A percentile compares a stretch with the other conserved stretches of the same genome.
These are phyloP conservation scores for Pseudocercospora crystallina DNA, from an alignment of 2,329 filamentous ascomycete species.

Conservation along the genomic window DNA sequence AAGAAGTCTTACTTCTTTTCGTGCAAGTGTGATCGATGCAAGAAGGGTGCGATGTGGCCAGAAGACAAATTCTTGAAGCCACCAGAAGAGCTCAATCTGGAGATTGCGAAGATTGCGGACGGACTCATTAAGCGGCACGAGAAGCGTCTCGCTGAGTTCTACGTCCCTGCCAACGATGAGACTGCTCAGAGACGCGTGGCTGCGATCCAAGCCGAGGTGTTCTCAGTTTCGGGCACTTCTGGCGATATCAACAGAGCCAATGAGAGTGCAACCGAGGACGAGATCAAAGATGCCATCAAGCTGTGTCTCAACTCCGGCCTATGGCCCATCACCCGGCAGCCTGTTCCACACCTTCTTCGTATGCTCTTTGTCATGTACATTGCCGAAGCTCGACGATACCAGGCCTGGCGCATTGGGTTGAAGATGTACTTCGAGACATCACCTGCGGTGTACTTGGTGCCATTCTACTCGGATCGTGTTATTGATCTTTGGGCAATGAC, in stretches of 20 bases:
- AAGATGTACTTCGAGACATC: slow-evolving; percentile 54
- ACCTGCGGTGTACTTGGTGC: slow-evolving; percentile 44
- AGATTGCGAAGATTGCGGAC: slow-evolving; percentile 23
- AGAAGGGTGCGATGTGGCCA: slow-evolving; percentile 33
- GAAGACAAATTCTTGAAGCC: slow-evolving; percentile 45
- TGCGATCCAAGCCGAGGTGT: slow-evolving; percentile 29
- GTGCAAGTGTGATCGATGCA: slow-evolving; percentile 57
- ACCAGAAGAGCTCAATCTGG: slow-evolving; percentile 29
- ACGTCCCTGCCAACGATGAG: slow-evolving; percentile 16
- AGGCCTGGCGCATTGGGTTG: slow-evolving; percentile 52
- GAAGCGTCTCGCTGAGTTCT: slow-evolving; percentile 23
- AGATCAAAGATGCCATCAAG: slow-evolving; percentile 29
- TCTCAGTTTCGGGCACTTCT: slow-evolving; percentile 26
- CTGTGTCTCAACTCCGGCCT: slow-evolving; percentile 36
- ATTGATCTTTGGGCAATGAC: slow-evolving; percentile 44
- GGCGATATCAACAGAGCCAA: slow-evolving; percentile 29
- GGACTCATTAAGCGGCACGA: slow-evolving; percentile 25
- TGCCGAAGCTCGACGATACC: slow-evolving; percentile 41
- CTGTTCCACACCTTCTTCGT: slow-evolving; percentile 54
- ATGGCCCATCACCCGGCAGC: slow-evolving; percentile 55
- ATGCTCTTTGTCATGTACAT: slow-evolving; percentile 54
- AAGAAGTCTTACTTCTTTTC: slow-evolving; percentile 58
- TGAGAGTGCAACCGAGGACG: slow-evolving; percentile 21
- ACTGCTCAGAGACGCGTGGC: slow-evolving; percentile 24
- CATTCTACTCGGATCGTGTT: slow-evolving; percentile 55